Evolutionary conservation across 2,329 filamentous ascomycete species (phyloP).

Genomic region (Huntiella moniliformis): DNA sequence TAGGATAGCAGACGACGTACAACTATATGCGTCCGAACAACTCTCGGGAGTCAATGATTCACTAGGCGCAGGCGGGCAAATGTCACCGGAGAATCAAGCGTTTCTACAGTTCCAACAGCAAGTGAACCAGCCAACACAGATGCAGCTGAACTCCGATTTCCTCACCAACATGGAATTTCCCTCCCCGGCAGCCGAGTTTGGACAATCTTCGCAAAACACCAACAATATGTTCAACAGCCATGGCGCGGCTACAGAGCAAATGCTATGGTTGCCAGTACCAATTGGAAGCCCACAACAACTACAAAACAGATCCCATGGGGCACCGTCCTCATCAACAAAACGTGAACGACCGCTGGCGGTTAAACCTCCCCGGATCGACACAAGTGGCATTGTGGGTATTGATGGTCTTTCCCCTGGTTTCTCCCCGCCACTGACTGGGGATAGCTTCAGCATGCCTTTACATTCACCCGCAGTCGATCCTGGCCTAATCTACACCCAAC

Average conservation of each 20-base stretch:
- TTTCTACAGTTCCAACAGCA: slow-evolving; percentile 11
- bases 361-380: slow-evolving; percentile 3
- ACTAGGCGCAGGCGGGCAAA: slow-evolving; percentile 16
- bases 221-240: slow-evolving; percentile 10
- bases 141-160: slow-evolving; percentile 7
- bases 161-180: background rate
- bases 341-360: slow-evolving; percentile 9
- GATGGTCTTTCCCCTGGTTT: slow-evolving; percentile 24
- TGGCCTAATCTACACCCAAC: slow-evolving; percentile 35
- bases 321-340: background rate
- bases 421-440: slow-evolving; percentile 18
- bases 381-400: slow-evolving; percentile 1
- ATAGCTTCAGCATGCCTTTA: background rate
- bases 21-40: slow-evolving; percentile 22
- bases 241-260: slow-evolving; percentile 3
- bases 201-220: background rate
- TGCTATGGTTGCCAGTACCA: slow-evolving; percentile 8
- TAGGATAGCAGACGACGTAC: slow-evolving; percentile 27
- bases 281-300: slow-evolving; percentile 10
- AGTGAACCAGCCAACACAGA: slow-evolving; percentile 3
- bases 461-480: slow-evolving; percentile 31
- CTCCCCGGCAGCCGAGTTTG: background rate
- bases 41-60: background rate
- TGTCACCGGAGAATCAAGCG: slow-evolving; percentile 15
- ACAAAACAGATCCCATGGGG: slow-evolving; percentile 12